These are phyloP conservation scores for Linnemannia hyalina DNA, from an alignment of 192 early-diverging fungal species.

Conservation along the genomic window DNA sequence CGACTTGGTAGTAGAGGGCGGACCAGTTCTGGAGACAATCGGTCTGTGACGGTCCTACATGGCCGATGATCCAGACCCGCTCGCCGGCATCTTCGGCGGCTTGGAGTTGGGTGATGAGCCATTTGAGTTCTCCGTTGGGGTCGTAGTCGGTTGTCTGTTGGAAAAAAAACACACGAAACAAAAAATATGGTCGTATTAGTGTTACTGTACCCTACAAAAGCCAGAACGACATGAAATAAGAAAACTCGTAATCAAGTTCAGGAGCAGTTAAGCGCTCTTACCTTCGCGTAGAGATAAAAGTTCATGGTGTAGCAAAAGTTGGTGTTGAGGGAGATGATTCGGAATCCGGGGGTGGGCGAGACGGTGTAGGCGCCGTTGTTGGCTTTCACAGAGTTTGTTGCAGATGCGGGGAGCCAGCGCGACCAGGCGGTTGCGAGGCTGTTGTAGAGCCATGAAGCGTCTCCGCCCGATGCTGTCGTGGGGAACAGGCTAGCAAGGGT, in stretches of 20 bases:
- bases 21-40: conserved; percentile 64
- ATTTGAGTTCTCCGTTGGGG: conserved; percentile 59
- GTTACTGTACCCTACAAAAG: too few relatives aligned
- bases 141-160: conserved; percentile 45
- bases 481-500: conserved; percentile 17
- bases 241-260: too few relatives aligned
- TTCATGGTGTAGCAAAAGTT: conserved; percentile 70
- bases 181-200: too few relatives aligned
- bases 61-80: conserved; percentile 68
- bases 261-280: too few relatives aligned
- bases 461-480: conserved; percentile 24
- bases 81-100: conserved; percentile 60
- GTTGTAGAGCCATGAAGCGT: conserved; percentile 60
- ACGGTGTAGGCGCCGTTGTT: conserved; percentile 61
- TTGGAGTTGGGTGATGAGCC: conserved; percentile 63
- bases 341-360: conserved; percentile 54
- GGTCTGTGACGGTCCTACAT: conserved; percentile 59
- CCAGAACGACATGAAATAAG: too few relatives aligned
- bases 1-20: conserved; percentile 61
- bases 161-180: neutral
- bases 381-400: conserved; percentile 16
- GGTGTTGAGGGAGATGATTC: conserved; percentile 67
- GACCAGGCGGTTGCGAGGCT: conserved; percentile 56
- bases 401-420: conserved; percentile 55
- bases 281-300: conserved; percentile 59